Conservation (phyloP, 1,284 basidiomycete genomes). For the Ceratobasidium theobromae region DNA sequence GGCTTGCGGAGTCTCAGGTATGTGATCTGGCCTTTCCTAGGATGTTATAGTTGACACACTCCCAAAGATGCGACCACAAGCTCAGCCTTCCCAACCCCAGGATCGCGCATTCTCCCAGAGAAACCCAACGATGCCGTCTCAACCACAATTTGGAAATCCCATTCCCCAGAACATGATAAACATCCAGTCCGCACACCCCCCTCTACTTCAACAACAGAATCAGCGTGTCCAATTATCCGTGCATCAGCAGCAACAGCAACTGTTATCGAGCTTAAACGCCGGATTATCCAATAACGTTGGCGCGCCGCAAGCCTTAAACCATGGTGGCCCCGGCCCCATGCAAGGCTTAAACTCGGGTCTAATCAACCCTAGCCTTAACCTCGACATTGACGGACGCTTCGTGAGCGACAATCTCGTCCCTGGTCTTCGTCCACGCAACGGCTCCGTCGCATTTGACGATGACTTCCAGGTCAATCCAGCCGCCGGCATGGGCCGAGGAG, state of each 20-base stretch:
- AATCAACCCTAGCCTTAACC: slow-evolving; percentile 26
- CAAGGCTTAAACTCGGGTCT: not conserved
- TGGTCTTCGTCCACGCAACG: slow-evolving; percentile 65
- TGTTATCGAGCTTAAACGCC: slow-evolving; percentile 25
- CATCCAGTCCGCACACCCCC: slow-evolving; percentile 43
- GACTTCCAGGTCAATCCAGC: slow-evolving; percentile 43
- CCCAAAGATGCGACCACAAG: slow-evolving; percentile 10
- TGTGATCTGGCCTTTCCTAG: not conserved
- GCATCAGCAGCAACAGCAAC: slow-evolving; percentile 40
- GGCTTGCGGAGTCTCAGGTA: slow-evolving; percentile 28
- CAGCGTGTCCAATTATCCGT: slow-evolving; percentile 43
- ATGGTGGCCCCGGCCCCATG: not conserved
- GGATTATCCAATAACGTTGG: not conserved
- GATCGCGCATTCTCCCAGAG: slow-evolving; percentile 21
- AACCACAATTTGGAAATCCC: slow-evolving; percentile 11
- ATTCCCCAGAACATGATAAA: slow-evolving; percentile 31
- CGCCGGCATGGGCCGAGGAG: slow-evolving; percentile 6
- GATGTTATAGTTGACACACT: not conserved
- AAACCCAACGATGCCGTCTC: not conserved
- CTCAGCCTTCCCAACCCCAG: slow-evolving; percentile 6
- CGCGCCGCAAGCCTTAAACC: not conserved
- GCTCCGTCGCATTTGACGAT: slow-evolving; percentile 46
- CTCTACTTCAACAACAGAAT: slow-evolving; percentile 41
- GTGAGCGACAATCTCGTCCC: slow-evolving; percentile 82
- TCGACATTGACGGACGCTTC: slow-evolving; percentile 60